phyloP scores from a whole-genome alignment of 2,329 filamentous ascomycete genomes.

The Pestalotiopsis fici region DNA sequence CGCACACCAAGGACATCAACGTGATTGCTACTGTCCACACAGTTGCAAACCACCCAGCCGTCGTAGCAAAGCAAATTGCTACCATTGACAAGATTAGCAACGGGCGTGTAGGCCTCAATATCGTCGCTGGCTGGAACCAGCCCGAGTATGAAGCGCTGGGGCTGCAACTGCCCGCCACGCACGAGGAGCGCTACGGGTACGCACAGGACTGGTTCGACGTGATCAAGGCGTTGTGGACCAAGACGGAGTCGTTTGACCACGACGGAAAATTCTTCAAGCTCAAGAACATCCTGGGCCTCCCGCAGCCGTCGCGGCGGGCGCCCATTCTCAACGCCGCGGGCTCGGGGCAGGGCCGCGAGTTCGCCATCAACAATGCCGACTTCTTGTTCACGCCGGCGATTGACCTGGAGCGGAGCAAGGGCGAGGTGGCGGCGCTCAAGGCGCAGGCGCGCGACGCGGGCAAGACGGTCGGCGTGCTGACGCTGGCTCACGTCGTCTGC shows the following conservation, averaged over 20 bases:
- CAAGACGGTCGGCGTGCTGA: neutral
- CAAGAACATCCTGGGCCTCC: neutral
- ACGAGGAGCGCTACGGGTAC: slow-evolving; percentile 6
- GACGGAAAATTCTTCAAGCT: slow-evolving; percentile 5
- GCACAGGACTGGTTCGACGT: slow-evolving; percentile 7
- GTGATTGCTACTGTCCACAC: slow-evolving; percentile 53
- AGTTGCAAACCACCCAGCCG: slow-evolving; percentile 50
- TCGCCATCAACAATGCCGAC: slow-evolving; percentile 2
- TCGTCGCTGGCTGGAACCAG: slow-evolving; percentile 57
- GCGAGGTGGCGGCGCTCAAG: slow-evolving; percentile 4
- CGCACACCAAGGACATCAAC: slow-evolving; percentile 36
- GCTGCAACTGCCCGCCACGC: neutral
- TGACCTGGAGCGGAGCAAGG: slow-evolving; percentile 2
- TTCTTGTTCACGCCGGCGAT: slow-evolving; percentile 1
- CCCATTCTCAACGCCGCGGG: slow-evolving; percentile 8
- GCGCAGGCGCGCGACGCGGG: neutral
- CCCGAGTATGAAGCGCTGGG: slow-evolving; percentile 51
- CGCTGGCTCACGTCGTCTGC: neutral
- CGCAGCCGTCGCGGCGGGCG: neutral
- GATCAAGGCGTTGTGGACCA: neutral
- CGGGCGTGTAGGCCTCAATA: slow-evolving; percentile 52
- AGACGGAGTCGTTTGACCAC: neutral
- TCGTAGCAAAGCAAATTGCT: slow-evolving; percentile 54
- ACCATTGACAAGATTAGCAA: slow-evolving; percentile 53
- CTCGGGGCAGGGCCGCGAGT: slow-evolving; percentile 6